Base-by-base conservation (phyloP, 2,329 filamentous ascomycete species). In the Blastomyces emzantsi region DNA sequence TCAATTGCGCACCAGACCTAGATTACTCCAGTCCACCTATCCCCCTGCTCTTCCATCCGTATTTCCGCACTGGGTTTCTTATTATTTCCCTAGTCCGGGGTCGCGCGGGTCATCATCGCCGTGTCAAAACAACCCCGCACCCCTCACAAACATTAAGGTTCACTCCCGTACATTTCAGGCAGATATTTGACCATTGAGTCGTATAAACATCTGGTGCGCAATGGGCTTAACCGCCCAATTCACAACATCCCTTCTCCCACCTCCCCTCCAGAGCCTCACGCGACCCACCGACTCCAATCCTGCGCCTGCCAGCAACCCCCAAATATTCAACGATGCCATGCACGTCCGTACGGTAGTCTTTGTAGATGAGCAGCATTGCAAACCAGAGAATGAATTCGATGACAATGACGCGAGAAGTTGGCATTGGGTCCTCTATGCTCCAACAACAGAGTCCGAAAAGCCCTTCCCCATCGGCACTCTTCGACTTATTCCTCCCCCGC, bases 341-440 rank as follows among this genome's bases (percentile, higher is more conserved):
- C 73, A 74, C 17, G 78, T 87, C 6, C 83, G 85, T 47, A 78
- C 82, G 63, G 75, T 76, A 49, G 85, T 87, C 67, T 87, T 83
- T 68, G 78, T 84, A 47, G 75, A 81, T 64, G 84, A 86, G 71
- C 85, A 87, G 67, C 74, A 77, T 28, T 80, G 84, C 36, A 76
- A 79, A 0, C 75, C 85, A 0, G 85, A 88, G 47, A 84, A 86
- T 67, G 92, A 97, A 74, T 82, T 90, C 67, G 93, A 97, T 78
- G 78, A 81, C 0, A 91, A 97, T 73, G 93, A 97, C 74, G 68
- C 82, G 0, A 84, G 90, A 45, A 87, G 86, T 68, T 93, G 87
- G 77, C 92, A 97, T 75, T 96, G 90, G 89, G 87, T 96, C 39
- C 80, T 87, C n/a, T 96, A 54, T 33, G 13, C 11, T 54, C 96